Conservation (phyloP, 1,284 basidiomycete genomes). For the Chondrostereum purpureum region DNA sequence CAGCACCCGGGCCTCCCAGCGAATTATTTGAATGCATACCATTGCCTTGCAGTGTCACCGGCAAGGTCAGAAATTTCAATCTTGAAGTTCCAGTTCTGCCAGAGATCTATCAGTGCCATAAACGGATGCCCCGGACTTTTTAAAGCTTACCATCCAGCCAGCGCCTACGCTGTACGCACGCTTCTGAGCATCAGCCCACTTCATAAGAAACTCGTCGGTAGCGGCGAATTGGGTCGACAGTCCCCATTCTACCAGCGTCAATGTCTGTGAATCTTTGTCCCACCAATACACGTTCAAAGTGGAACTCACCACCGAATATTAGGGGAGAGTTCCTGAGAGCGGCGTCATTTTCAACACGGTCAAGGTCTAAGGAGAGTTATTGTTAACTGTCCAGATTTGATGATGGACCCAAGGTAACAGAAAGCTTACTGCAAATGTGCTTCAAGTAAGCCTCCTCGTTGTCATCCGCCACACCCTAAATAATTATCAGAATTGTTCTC, state of each 20-base stretch:
- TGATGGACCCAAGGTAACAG: no score
- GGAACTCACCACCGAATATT: slow-evolving; percentile 50
- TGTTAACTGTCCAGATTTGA: not conserved
- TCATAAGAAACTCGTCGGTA: slow-evolving; percentile 51
- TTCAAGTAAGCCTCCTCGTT: slow-evolving; percentile 59
- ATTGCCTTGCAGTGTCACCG: slow-evolving; percentile 47
- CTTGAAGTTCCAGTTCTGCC: slow-evolving; percentile 75
- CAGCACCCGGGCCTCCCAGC: no score
- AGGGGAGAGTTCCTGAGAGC: slow-evolving; percentile 46
- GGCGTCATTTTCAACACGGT: slow-evolving; percentile 43
- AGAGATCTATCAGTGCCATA: not conserved
- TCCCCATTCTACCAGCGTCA: slow-evolving; percentile 61
- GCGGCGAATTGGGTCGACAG: slow-evolving; percentile 63
- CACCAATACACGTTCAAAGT: not conserved
- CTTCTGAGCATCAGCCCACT: slow-evolving; percentile 81
- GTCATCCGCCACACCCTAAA: slow-evolving; percentile 60
- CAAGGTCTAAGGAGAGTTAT: slow-evolving; percentile 42
- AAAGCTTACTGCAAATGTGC: slow-evolving; percentile 65
- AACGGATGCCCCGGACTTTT: not conserved
- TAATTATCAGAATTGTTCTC: slow-evolving; percentile 9
- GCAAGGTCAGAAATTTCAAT: slow-evolving; percentile 50
- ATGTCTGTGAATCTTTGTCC: slow-evolving; percentile 6
- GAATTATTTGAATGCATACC: no score
- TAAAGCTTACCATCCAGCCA: slow-evolving; percentile 60
- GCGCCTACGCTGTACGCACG: slow-evolving; percentile 51